phyloP scores from a whole-genome alignment of 495 filamentous ascomycete species.

The Niebla homalea region DNA sequence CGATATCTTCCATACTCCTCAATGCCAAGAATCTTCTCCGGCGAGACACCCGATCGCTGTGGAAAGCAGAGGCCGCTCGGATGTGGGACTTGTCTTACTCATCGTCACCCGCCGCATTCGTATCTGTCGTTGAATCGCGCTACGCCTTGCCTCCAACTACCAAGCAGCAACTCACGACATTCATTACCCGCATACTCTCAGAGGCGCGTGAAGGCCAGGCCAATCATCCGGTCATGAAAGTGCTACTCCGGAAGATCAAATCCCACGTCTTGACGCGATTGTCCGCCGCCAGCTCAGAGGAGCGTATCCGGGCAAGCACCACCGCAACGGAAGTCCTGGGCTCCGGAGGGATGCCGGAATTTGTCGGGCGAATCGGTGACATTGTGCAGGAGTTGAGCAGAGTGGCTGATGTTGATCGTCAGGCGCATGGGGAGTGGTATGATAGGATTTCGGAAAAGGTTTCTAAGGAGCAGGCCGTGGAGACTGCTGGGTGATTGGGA shows the following conservation, averaged over 20 bases:
- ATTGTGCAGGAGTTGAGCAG: conserved; percentile 67
- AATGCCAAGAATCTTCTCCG: conserved; percentile 94
- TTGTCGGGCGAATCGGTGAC: conserved; percentile 69
- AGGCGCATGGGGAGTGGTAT: conserved; percentile 69
- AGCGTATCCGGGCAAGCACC: conserved; percentile 67
- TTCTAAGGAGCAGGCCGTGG: not conserved
- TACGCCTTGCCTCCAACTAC: conserved; percentile 57
- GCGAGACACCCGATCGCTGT: conserved; percentile 76
- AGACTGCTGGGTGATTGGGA: too few species aligned
- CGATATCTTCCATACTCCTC: conserved; percentile 67
- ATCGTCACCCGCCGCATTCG: conserved; percentile 49
- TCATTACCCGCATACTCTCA: conserved; percentile 42
- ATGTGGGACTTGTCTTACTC: conserved; percentile 48
- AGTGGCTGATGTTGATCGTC: conserved; percentile 67
- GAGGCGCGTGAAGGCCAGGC: conserved; percentile 25
- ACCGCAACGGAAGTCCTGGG: conserved; percentile 75
- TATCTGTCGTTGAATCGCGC: conserved; percentile 64
- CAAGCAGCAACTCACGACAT: conserved; percentile 31
- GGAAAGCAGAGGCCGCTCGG: conserved; percentile 75
- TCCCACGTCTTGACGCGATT: conserved; percentile 66
- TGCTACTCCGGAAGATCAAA: conserved; percentile 18
- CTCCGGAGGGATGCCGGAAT: conserved; percentile 71
- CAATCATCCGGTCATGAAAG: conserved; percentile 26
- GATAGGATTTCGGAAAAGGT: conserved; percentile 38
- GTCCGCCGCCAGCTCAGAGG: conserved; percentile 59